Conservation (phyloP, 1,139 yeast species). For the Saccharomyces hybrid region DNA sequence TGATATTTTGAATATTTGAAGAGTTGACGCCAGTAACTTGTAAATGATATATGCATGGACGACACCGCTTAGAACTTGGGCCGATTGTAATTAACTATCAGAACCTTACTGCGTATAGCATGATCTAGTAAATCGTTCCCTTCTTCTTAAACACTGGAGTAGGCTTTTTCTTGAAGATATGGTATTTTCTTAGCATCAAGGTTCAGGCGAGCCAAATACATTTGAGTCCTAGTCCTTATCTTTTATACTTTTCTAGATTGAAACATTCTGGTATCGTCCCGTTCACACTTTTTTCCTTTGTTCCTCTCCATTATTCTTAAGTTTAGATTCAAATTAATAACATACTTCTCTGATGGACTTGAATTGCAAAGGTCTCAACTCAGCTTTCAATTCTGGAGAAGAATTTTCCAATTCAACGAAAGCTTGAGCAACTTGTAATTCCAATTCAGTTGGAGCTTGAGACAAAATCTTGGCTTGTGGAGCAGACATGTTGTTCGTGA, state of each 20-base stretch:
- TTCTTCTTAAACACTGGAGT: not conserved
- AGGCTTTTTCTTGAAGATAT: not conserved
- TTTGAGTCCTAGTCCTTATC: not conserved
- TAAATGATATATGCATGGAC: not conserved
- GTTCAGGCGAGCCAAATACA: not conserved
- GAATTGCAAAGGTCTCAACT: conserved; percentile 97
- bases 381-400: conserved; percentile 93
- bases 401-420: conserved; percentile 93
- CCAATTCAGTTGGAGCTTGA: conserved; percentile 93
- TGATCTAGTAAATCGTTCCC: not conserved
- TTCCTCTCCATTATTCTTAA: not conserved
- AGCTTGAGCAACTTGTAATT: conserved; percentile 99
- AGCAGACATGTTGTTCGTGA: conserved; percentile 4
- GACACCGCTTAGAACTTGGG: not conserved
- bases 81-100: not conserved
- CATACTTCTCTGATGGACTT: conserved; percentile 88
- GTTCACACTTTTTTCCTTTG: not conserved
- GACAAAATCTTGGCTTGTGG: conserved; percentile 60
- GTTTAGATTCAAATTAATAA: conserved; percentile 8
- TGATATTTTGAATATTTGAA: not conserved
- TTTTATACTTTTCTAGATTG: too few species aligned
- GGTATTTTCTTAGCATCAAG: not conserved
- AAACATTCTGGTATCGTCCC: too few species aligned
- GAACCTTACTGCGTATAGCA: not conserved
- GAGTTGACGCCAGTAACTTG: not conserved